Evolutionary conservation across 2,329 filamentous ascomycete genomes (phyloP), one percentile per base, ranked within the genome.

Genomic region (Thielaviopsis populi): DNA sequence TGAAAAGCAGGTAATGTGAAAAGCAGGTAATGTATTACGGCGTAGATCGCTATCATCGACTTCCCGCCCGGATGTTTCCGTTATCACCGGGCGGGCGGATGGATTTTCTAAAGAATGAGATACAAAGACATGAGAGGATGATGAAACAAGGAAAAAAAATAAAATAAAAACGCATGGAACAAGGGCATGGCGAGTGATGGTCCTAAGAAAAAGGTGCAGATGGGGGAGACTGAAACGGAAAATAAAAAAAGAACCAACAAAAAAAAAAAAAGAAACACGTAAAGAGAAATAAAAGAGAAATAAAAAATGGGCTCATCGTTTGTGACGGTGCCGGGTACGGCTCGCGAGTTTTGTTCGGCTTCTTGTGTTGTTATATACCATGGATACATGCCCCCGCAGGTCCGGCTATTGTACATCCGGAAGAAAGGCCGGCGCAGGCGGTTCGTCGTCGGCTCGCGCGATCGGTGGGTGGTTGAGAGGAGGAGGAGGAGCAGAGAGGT

Each of bases 61-160:
- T 46, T 19, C 8, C 33, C 3, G 33, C 53, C 27, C 53, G 53
- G 53, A 56, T 56, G 53, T 56, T 56, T 56, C 53, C 53, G 53
- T 56, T 56, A 56, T 27, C 53, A 56, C 53, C 53, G 7, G 53
- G 27, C 17, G n/a, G 17, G 19, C 6, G 11, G n/a, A n/a, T n/a
- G n/a, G n/a, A n/a, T 27, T 60, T 42, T 60, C 37, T 60, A 59
- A 19, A 19, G 19, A 42, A 48, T 11, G 3, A 60, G 33, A 53
- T 8, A 33, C 53, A 54, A 53, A 24, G 50, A 54, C 59, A 63
- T 67, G 58, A 63, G 59, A 67, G 61, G 62, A 67, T 59, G 64
- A 62, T 63, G 62, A 67, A 22, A 61, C 6, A 48, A 61, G 10
- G 15, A 37, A 48, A 54, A 43, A 11, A 56, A 43, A 17, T 43